Percentiles rank a stretch among this genome's conserved stretches.
Evolutionary conservation across 257 asterid genomes (phyloP).

Genomic region (Anisodus acutangulus): DNA sequence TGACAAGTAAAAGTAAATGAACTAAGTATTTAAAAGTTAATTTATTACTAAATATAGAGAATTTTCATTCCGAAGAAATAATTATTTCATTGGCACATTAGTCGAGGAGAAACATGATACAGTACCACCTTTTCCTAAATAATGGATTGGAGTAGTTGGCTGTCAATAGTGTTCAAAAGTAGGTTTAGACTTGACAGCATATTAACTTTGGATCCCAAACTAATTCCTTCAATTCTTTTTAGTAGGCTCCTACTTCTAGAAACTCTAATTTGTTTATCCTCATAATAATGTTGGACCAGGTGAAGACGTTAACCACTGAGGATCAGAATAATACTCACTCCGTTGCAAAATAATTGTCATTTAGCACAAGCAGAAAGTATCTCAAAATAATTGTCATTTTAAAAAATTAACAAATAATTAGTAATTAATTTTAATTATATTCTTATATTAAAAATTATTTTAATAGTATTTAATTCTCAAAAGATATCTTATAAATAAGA

Average conservation of each 20-base stretch:
- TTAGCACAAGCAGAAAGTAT: too few species aligned
- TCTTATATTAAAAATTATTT: too few species aligned
- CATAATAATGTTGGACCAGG: neutral
- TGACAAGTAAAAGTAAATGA: too few species aligned
- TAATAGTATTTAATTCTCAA: too few species aligned
- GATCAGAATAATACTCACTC: neutral
- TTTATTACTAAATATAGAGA: too few species aligned
- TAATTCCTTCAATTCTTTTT: neutral
- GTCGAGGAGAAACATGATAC: neutral
- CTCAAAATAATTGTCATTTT: too few species aligned
- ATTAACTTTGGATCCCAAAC: neutral
- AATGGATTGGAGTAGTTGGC: neutral
- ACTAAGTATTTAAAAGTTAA: too few species aligned
- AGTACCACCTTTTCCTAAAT: neutral
- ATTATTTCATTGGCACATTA: neutral
- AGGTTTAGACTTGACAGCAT: neutral
- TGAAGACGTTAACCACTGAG: neutral
- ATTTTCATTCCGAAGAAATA: too few species aligned
- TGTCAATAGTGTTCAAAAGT: neutral
- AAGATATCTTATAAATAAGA: too few species aligned
- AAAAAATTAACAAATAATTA: too few species aligned
- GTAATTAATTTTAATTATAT: too few species aligned
- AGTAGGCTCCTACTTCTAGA: neutral
- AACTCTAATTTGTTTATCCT: neutral
- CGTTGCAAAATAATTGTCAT: too few species aligned